These are phyloP conservation scores for Meyerozyma athensensis DNA, from an alignment of 1,139 yeast species.

Conservation along the genomic window DNA sequence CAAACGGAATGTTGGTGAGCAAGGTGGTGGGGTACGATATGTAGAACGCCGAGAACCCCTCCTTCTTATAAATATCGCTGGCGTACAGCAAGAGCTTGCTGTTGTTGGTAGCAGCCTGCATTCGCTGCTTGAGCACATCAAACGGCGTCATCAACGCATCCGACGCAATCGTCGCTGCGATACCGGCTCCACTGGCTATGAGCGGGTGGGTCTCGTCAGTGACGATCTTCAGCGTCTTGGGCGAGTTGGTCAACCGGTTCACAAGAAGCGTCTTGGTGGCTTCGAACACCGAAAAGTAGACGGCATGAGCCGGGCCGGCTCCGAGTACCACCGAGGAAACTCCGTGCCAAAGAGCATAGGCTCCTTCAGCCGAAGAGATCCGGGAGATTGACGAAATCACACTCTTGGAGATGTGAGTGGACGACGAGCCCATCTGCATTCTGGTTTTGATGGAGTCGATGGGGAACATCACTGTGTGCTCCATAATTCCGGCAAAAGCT, in stretches of 20 bases:
- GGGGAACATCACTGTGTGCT: conserved; percentile 95
- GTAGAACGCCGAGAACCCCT: conserved; percentile 83
- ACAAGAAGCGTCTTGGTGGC: conserved; percentile 62
- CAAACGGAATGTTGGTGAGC: conserved; percentile 90
- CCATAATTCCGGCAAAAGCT: conserved; percentile 98
- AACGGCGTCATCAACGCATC: conserved; percentile 98
- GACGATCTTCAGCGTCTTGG: conserved; percentile 34
- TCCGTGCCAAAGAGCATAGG: conserved; percentile 89
- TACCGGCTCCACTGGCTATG: conserved; percentile 84
- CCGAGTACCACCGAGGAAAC: conserved; percentile 90
- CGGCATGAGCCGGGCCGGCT: conserved; percentile 99
- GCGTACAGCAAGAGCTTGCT: conserved; percentile 39
- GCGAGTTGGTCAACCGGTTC: conserved; percentile 31
- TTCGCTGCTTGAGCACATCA: conserved; percentile 83
- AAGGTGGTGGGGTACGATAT: conserved; percentile 94
- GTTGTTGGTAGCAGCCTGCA: conserved; percentile 60
- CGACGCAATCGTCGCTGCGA: conserved; percentile 88
- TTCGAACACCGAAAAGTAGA: conserved; percentile 95
- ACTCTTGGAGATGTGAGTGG: conserved; percentile 30
- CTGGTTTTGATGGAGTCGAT: conserved; percentile 93
- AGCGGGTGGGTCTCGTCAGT: conserved; percentile 71
- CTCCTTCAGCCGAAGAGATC: conserved; percentile 87
- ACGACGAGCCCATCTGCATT: conserved; percentile 69
- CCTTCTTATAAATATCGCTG: conserved; percentile 54
- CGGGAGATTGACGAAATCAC: conserved; percentile 60